Conservation (phyloP, 2,329 filamentous ascomycete species). For the Colletotrichum trifolii region DNA sequence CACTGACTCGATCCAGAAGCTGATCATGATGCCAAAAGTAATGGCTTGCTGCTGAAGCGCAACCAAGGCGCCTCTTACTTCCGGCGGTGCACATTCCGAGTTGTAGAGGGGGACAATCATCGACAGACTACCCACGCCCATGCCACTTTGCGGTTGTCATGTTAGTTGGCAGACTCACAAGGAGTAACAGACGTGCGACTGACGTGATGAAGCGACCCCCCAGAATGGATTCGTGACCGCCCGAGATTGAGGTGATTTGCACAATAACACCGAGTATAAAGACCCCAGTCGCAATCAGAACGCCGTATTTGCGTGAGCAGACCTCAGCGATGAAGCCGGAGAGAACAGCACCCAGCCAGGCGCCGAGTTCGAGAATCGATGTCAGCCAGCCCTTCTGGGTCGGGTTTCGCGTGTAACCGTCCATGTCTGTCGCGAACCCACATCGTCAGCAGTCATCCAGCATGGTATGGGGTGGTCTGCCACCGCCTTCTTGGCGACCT, state of each 20-base stretch:
- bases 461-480: neutral
- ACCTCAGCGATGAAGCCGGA: conserved; percentile 79
- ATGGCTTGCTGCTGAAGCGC: conserved; percentile 65
- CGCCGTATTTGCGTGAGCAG: conserved; percentile 75
- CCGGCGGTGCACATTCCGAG: conserved; percentile 58
- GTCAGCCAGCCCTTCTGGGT: conserved; percentile 67
- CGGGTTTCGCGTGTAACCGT: conserved; percentile 39
- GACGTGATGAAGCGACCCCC: conserved; percentile 78
- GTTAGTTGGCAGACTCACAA: neutral
- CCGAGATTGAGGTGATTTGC: conserved; percentile 70
- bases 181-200: conserved; percentile 28
- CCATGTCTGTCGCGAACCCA: conserved; percentile 60
- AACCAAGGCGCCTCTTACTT: conserved; percentile 55
- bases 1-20: conserved; percentile 71
- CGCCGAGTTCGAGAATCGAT: conserved; percentile 79
- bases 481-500: neutral
- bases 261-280: conserved; percentile 79
- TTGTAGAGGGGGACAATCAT: conserved; percentile 73
- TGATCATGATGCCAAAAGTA: conserved; percentile 72
- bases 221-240: conserved; percentile 70
- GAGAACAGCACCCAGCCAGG: conserved; percentile 79
- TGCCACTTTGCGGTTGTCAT: conserved; percentile 54
- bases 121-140: conserved; percentile 75
- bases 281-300: conserved; percentile 72
- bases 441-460: conserved; percentile 22